Evolutionary conservation across 805 yeast species (phyloP), one percentile per base, ranked within the genome.

Genomic region (Starmerella apis): DNA sequence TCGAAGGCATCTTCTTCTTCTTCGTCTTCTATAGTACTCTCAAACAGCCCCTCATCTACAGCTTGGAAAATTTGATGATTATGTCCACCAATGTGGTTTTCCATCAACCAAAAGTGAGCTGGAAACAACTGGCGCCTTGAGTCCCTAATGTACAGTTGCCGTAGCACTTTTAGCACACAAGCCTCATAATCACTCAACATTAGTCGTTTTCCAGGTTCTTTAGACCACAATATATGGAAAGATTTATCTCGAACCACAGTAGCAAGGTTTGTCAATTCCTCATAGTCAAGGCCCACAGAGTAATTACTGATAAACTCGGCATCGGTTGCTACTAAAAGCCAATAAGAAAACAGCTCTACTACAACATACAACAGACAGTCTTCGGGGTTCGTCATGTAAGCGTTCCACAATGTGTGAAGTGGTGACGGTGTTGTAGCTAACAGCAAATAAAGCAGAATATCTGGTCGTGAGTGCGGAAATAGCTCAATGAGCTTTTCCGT

Each of bases 241-340:
- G 79, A 74, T 19, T 79, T 63, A 24, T 66, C 65, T 52, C 75
- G 76, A 46, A 81, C 64, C 50, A 81, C 77, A 2, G 57, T 48
- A 2, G 78, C 64, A 46, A 81, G 69, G 0, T 65, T 58, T 2
- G 54, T 51, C 16, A 75, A 73, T 39, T 72, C 71, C 2, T 59
- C 68, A 46, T 61, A 55, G 5, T 65, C 57, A 14, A 79, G 63
- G 30, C 76, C 69, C 25, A 66, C 62, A 3, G 59, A 68, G 19
- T 71, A 72, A 6, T 63, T 66, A 49, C 75, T 73, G 41, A 80
- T 64, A 43, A 80, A 65, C 56, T 80, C 88, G 10, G 68, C 65
- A 59, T 84, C 94, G 55, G 78, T 81, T 2, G 84, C 74, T 8
- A 83, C 77, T 23, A 77, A 72, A 37, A 83, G 64, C 76, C 83